Evolutionary conservation across 176 grass and related monocot species (phyloP), one percentile per base, ranked within the genome.

Genomic region (Secale cereale): DNA sequence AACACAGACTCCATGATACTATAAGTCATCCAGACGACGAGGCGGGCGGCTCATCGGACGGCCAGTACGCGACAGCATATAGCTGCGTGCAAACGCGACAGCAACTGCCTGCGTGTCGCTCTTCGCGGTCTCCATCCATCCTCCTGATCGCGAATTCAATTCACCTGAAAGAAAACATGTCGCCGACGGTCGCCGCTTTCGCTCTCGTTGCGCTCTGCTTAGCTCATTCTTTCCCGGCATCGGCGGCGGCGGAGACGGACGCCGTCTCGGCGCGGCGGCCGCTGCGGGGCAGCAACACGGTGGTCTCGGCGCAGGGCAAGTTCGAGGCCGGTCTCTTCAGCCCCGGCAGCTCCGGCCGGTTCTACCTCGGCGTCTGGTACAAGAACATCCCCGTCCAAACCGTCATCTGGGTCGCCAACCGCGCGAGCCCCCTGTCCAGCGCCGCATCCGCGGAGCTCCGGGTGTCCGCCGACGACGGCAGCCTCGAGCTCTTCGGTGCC

Each of bases 301-400:
- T 78, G 10, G 64, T 86, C 8, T 91, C 90, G 57, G 45, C 57
- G 67, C 26, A 74, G 36, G 86, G 86, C 62, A 91, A 88, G 25
- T 88, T 91, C 65, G 86, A 70, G 54, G 45, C 85, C 4, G 90
- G 90, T 1, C 60, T 88, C 77, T 91, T 81, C 86, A 70, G 81
- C 39, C 90, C 86, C 2, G 70, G 61, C 60, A 37, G 16, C 16
- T 85, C 86, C 60, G 63, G 56, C 14, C 66, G 79, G 39, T 91
- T 45, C 54, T 91, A 91, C 86, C 46, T 91, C 52, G 77, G 27
- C 11, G 78, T 78, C 11, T 85, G 83, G 83, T 85, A 78, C 83
- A 85, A 78, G 83, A 85, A 85, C 64, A 46, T 91, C 26, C 83
- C 90, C 39, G 52, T 17, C 15, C 46, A 59, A 75, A 88, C 90